Percentiles rank a stretch among this genome's conserved stretches.
Evolutionary conservation across 2,329 filamentous ascomycete species (phyloP).

Genomic region (Talaromyces sp.): DNA sequence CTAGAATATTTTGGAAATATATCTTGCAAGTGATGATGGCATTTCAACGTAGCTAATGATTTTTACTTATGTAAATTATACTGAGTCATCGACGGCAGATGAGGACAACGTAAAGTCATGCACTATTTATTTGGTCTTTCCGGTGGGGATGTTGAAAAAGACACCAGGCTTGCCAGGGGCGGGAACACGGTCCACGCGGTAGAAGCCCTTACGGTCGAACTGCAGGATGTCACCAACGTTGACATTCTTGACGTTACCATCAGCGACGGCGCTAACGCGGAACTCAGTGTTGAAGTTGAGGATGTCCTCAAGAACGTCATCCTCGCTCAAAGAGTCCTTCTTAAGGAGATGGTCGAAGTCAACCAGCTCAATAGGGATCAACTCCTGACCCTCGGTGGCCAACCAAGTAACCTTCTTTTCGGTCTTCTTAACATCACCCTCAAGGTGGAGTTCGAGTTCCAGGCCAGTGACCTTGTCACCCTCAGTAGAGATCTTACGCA

Average conservation of each 20-base stretch:
- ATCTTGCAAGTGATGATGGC: no score
- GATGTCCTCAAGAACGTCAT: constrained; percentile 82
- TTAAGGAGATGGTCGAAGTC: constrained; percentile 95
- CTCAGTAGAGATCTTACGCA: constrained; percentile 54
- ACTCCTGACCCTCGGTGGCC: constrained; percentile 71
- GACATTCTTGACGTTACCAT: constrained; percentile 75
- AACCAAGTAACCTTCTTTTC: constrained; percentile 98
- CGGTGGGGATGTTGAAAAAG: constrained; percentile 71
- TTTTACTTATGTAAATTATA: no score
- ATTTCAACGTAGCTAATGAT: no score
- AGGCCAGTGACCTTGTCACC: constrained; percentile 65
- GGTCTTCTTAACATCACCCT: constrained; percentile 91
- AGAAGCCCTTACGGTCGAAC: constrained; percentile 92
- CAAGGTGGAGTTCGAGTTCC: constrained; percentile 83
- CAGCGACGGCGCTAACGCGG: constrained; percentile 74
- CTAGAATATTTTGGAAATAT: no score
- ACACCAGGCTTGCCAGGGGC: constrained; percentile 62
- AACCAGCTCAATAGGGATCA: constrained; percentile 82
- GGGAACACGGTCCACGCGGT: constrained; percentile 72
- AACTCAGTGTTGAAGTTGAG: constrained; percentile 75
- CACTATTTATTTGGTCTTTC: constrained; percentile 50
- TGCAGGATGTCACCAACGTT: constrained; percentile 92
- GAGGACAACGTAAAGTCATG: background rate
- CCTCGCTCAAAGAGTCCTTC: constrained; percentile 90
- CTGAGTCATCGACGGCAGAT: no score